Conservation (phyloP, 2,329 filamentous ascomycete species). For the Arthroderma sp. region DNA sequence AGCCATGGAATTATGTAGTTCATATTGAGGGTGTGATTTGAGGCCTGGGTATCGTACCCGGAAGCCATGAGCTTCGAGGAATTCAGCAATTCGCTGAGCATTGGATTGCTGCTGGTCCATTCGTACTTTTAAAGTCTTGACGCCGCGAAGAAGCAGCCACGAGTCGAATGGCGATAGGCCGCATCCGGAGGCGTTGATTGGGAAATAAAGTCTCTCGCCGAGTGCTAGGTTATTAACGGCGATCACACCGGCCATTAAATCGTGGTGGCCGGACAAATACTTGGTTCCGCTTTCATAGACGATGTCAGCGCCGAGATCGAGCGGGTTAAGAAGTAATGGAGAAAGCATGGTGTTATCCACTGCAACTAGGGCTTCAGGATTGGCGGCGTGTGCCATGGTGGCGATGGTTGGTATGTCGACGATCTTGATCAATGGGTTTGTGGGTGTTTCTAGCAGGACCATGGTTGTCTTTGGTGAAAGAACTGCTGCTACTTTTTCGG, state of each 20-base stretch:
- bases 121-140: slow-evolving; percentile 92
- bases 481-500: slow-evolving; percentile 54
- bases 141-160: slow-evolving; percentile 84
- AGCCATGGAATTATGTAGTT: slow-evolving; percentile 89
- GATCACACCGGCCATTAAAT: slow-evolving; percentile 96
- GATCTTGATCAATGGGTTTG: slow-evolving; percentile 96
- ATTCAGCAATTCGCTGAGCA: slow-evolving; percentile 79
- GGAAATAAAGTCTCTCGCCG: slow-evolving; percentile 86
- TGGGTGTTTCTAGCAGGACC: slow-evolving; percentile 91
- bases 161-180: slow-evolving; percentile 91
- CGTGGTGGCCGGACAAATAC: slow-evolving; percentile 94
- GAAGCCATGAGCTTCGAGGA: slow-evolving; percentile 83
- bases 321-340: slow-evolving; percentile 81
- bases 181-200: slow-evolving; percentile 92
- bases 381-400: slow-evolving; percentile 59
- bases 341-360: slow-evolving; percentile 99
- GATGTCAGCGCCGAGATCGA: slow-evolving; percentile 88
- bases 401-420: slow-evolving; percentile 80
- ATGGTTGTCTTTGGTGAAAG: slow-evolving; percentile 76
- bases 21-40: slow-evolving; percentile 90
- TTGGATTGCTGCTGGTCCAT: slow-evolving; percentile 98
- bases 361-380: slow-evolving; percentile 66
- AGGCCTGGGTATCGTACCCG: slow-evolving; percentile 89
- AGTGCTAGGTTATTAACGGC: slow-evolving; percentile 72
- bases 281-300: slow-evolving; percentile 98